These are phyloP conservation scores for Tolypocladium album DNA, from an alignment of 2,329 filamentous ascomycete species.

Conservation along the genomic window DNA sequence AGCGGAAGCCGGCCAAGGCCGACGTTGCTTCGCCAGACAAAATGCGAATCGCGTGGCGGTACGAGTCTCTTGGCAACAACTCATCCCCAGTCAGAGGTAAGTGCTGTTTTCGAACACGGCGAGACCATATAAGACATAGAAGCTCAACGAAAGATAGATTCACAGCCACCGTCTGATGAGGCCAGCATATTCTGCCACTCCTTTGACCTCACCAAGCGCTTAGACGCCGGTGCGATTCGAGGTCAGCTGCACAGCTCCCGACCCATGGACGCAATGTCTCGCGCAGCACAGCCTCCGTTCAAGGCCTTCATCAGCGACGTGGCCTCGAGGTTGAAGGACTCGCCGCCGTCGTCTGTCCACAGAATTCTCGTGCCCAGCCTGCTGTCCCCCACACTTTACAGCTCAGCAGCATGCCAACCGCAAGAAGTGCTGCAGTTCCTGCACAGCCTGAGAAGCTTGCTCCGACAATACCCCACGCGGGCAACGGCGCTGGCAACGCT, in stretches of 20 bases:
- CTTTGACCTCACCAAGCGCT: constrained; percentile 60
- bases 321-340: constrained; percentile 42
- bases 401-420: constrained; percentile 57
- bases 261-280: constrained; percentile 23
- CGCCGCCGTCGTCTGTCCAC: constrained; percentile 55
- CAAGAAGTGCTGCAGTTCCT: constrained; percentile 69
- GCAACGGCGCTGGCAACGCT: constrained; percentile 67
- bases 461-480: constrained; percentile 54
- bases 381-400: constrained; percentile 78
- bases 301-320: constrained; percentile 51
- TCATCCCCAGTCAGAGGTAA: constrained; percentile 2
- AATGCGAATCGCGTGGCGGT: constrained; percentile 99
- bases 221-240: constrained; percentile 37
- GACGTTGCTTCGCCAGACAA: constrained; percentile 46
- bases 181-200: constrained; percentile 52
- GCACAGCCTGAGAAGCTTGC: constrained; percentile 63
- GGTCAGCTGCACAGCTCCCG: constrained; percentile 42
- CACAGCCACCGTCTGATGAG: constrained; percentile 6
- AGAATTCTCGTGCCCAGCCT: constrained; percentile 76
- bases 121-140: not conserved
- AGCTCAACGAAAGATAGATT: not conserved
- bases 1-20: constrained; percentile 28
- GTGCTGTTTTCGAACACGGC: not conserved
- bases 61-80: constrained; percentile 66
- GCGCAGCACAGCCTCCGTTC: constrained; percentile 31